Conservation (phyloP, 2,329 filamentous ascomycete genomes). For the Penicillium sp. region DNA sequence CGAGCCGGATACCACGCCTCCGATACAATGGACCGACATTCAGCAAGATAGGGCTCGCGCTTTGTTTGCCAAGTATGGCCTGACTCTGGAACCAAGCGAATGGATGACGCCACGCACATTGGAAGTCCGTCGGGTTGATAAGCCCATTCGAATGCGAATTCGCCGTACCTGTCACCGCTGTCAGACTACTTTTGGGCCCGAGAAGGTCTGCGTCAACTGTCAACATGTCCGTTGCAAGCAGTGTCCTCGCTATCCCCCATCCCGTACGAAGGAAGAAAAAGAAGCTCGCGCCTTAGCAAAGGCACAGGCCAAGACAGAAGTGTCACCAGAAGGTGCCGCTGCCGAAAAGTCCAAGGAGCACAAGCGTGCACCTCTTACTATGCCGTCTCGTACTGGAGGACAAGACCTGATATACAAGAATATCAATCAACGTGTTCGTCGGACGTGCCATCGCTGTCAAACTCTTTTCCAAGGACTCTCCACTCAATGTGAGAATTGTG, state of each 20-base stretch:
- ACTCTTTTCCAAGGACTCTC: slow-evolving; percentile 56
- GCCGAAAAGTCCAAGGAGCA: slow-evolving; percentile 41
- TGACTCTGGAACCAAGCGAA: slow-evolving; percentile 41
- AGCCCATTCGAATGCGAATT: slow-evolving; percentile 46
- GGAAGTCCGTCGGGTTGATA: slow-evolving; percentile 40
- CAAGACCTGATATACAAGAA: slow-evolving; percentile 70
- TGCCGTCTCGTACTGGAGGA: slow-evolving; percentile 62
- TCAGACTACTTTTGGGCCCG: slow-evolving; percentile 66
- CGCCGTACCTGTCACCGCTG: slow-evolving; percentile 72
- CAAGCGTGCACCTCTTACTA: slow-evolving; percentile 35
- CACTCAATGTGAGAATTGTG: slow-evolving; percentile 65
- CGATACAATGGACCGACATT: slow-evolving; percentile 30
- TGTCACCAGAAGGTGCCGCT: not conserved
- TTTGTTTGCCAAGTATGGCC: slow-evolving; percentile 46
- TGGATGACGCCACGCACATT: slow-evolving; percentile 35
- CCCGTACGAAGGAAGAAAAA: slow-evolving; percentile 59
- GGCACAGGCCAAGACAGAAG: slow-evolving; percentile 22
- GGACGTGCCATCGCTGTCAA: slow-evolving; percentile 72
- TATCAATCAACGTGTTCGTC: slow-evolving; percentile 67
- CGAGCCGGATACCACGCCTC: slow-evolving; percentile 18
- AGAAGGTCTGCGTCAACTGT: slow-evolving; percentile 72
- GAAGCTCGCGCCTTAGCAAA: slow-evolving; percentile 46
- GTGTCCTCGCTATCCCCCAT: slow-evolving; percentile 70
- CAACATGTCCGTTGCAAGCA: slow-evolving; percentile 76
- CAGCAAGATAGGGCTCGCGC: slow-evolving; percentile 43